Evolutionary conservation across 768 basidiomycete species (phyloP).

Genomic region (Leccinum imitatum): DNA sequence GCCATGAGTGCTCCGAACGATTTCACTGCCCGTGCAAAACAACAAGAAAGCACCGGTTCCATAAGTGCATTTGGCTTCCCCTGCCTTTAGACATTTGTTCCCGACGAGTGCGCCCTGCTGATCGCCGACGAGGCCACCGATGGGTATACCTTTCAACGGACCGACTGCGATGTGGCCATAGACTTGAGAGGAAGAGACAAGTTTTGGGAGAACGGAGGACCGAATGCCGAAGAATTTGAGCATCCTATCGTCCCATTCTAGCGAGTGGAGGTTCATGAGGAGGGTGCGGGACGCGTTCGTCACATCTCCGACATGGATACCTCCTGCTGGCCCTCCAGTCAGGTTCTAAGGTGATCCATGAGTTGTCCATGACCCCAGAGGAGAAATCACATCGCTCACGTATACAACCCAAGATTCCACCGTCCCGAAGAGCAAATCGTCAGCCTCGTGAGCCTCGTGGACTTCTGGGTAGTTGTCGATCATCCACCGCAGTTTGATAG

Average conservation of each 20-base stretch:
- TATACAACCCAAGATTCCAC: conserved; percentile 97
- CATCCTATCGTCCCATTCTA: conserved; percentile 81
- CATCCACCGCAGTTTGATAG: conserved; percentile 96
- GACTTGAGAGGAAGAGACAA: conserved; percentile 90
- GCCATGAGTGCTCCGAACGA: conserved; percentile 84
- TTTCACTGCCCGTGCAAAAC: conserved; percentile 89
- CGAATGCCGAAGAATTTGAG: conserved; percentile 87
- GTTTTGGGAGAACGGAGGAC: conserved; percentile 72
- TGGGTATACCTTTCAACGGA: conserved; percentile 69
- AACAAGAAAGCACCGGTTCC: conserved; percentile 96
- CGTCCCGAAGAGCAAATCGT: conserved; percentile 88
- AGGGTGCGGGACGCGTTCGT: conserved; percentile 97
- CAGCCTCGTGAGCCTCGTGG: conserved; percentile 70
- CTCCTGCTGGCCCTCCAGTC: conserved; percentile 68
- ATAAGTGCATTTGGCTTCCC: conserved; percentile 98
- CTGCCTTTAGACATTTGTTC: conserved; percentile 89
- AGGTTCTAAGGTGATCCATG: conserved; percentile 55
- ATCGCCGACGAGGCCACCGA: conserved; percentile 95
- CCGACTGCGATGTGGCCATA: conserved; percentile 79
- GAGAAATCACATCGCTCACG: conserved; percentile 42
- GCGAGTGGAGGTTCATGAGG: conserved; percentile 76
- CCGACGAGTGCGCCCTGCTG: conserved; percentile 97
- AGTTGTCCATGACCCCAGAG: conserved; percentile 1
- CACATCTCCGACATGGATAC: conserved; percentile 85
- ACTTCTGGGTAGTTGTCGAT: conserved; percentile 82